phyloP scores from a whole-genome alignment of 208 protist species.

The Porcisia hertigi region DNA sequence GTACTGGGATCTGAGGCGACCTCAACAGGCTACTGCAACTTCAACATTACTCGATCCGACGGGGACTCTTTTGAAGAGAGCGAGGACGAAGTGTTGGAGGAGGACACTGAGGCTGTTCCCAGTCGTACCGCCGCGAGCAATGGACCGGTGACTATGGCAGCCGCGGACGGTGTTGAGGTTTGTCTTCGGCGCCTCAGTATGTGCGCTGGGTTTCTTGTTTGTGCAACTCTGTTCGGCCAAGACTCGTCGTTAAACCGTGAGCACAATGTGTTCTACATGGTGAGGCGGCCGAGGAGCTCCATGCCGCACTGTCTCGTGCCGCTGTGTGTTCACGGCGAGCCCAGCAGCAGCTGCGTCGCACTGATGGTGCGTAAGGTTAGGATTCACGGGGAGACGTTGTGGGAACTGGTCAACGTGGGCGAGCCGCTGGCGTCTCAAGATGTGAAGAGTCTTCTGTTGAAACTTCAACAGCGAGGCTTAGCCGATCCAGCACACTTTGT shows the following conservation, averaged over 20 bases:
- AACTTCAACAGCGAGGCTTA: conserved; percentile 62
- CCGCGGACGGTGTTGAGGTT: conserved; percentile 67
- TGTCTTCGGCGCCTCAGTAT: conserved; percentile 51
- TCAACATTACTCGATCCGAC: conserved; percentile 36
- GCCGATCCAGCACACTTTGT: conserved; percentile 50
- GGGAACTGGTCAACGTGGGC: conserved; percentile 77
- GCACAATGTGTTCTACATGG: conserved; percentile 65
- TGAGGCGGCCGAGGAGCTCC: conserved; percentile 39
- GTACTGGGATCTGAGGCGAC: conserved; percentile 44
- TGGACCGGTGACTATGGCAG: conserved; percentile 44
- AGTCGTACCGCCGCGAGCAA: conserved; percentile 27
- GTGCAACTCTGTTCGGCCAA: conserved; percentile 61
- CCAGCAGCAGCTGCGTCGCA: conserved; percentile 48
- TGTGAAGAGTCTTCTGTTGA: conserved; percentile 57
- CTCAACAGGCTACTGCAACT: conserved; percentile 49
- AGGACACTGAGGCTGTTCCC: conserved; percentile 17
- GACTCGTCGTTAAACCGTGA: conserved; percentile 33
- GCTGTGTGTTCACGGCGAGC: conserved; percentile 31
- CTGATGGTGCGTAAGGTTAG: conserved; percentile 73
- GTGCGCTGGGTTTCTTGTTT: conserved; percentile 56
- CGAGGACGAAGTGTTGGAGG: conserved; percentile 16
- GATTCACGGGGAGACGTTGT: conserved; percentile 43
- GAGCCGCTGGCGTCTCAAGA: conserved; percentile 50
- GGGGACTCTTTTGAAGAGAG: conserved; percentile 5
- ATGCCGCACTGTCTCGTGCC: conserved; percentile 60